These are phyloP conservation scores for Penicillium chermesinum DNA, from an alignment of 495 filamentous ascomycete genomes.

Conservation along the genomic window DNA sequence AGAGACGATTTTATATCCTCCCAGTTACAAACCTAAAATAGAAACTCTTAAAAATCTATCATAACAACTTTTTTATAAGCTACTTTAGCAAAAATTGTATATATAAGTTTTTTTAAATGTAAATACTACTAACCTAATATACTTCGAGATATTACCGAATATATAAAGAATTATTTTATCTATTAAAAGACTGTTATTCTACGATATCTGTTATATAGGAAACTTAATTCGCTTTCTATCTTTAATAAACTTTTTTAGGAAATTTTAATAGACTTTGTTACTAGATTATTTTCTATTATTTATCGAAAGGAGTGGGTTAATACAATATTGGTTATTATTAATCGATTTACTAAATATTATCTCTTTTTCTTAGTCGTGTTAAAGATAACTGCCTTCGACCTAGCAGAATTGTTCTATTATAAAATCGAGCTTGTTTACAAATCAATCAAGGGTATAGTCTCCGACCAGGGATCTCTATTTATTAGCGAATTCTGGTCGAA, in stretches of 20 bases:
- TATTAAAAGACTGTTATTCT: constrained; percentile 12
- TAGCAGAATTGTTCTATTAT: constrained; percentile 9
- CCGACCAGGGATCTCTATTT: background rate
- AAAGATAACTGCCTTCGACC: no score
- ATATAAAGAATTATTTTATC: background rate
- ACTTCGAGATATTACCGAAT: background rate
- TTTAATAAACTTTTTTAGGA: background rate
- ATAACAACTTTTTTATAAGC: background rate
- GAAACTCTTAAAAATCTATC: background rate
- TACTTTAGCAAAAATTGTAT: background rate
- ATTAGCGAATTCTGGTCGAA: constrained; percentile 7
- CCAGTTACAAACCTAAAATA: background rate
- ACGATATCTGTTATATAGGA: constrained; percentile 11
- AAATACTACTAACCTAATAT: background rate
- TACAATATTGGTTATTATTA: background rate
- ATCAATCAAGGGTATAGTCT: constrained; percentile 5
- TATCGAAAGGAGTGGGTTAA: background rate
- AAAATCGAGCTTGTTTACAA: constrained; percentile 6
- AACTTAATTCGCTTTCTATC: constrained; percentile 8
- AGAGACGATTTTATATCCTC: background rate
- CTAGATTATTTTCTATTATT: background rate
- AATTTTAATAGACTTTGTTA: background rate
- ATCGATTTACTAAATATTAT: background rate
- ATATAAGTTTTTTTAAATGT: background rate
- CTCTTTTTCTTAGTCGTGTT: constrained; percentile 4